Conservation (phyloP, 169 alveolate species). For the Babesia bigemina region DNA sequence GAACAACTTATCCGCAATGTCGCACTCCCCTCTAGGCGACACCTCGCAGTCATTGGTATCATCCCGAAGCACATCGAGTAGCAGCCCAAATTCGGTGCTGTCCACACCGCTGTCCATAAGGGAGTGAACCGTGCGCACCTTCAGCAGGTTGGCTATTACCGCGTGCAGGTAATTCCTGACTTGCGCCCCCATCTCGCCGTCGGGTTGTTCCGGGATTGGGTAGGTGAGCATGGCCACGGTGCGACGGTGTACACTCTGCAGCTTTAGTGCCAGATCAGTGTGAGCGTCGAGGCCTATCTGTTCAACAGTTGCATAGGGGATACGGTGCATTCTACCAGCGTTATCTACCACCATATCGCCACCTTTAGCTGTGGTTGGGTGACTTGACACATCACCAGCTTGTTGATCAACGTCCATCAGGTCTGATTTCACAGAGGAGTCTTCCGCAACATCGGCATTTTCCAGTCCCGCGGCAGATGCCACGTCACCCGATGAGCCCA, state of each 20-base stretch:
- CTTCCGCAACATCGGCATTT: not conserved
- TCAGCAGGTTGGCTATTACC: constrained; percentile 12
- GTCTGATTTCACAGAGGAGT: not conserved
- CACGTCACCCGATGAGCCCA: not conserved
- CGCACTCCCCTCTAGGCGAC: constrained; percentile 4
- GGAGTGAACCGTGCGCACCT: constrained; percentile 26
- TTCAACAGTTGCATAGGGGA: not conserved
- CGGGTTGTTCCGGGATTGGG: constrained; percentile 27
- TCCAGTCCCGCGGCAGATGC: not conserved
- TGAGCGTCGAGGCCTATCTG: not conserved
- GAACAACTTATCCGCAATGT: not conserved
- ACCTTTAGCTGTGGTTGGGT: too few species aligned
- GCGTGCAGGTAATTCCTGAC: constrained; percentile 8
- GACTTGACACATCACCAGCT: not conserved
- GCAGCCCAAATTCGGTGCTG: constrained; percentile 2
- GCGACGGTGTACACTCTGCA: constrained; percentile 28
- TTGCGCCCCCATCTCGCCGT: constrained; percentile 20
- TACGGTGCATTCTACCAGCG: too few species aligned
- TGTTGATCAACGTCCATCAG: not conserved
- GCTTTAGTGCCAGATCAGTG: not conserved
- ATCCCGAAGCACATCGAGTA: not conserved
- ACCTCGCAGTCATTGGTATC: not conserved
- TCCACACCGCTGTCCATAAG: constrained; percentile 11
- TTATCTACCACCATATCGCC: not conserved
- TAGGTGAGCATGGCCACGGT: constrained; percentile 31